Conservation (phyloP, 2,329 filamentous ascomycete species). For the Ceratocystis papillata region DNA sequence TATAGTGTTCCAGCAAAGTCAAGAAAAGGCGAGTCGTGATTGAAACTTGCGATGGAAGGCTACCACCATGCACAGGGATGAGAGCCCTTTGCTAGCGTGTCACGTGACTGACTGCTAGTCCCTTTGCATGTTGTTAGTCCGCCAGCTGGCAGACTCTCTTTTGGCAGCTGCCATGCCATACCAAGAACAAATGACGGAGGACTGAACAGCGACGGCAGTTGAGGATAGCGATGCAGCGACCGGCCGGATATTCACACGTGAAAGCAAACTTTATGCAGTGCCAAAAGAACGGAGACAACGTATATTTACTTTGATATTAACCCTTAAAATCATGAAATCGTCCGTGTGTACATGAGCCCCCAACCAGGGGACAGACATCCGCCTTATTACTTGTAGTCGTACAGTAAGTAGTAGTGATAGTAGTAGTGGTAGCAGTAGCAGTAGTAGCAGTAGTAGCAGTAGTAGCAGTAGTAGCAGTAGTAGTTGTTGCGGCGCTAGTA, state of each 20-base stretch:
- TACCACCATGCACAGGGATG: too few relatives aligned
- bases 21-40: not conserved
- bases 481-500: too few relatives aligned
- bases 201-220: too few relatives aligned
- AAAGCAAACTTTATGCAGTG: not conserved
- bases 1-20: not conserved
- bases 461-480: too few relatives aligned
- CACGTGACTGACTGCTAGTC: not conserved
- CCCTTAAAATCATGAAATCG: not conserved
- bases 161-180: not conserved
- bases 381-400: too few relatives aligned
- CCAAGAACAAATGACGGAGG: not conserved
- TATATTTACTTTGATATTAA: constrained; percentile 1
- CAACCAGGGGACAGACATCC: too few relatives aligned
- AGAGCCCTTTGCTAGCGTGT: not conserved
- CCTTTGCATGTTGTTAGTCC: not conserved
- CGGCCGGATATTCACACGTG: not conserved
- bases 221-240: too few relatives aligned
- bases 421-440: too few relatives aligned
- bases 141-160: not conserved
- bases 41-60: not conserved
- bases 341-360: not conserved
- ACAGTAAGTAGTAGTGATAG: too few relatives aligned
- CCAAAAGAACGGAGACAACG: not conserved
- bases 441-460: too few relatives aligned